Evolutionary conservation across 2,329 filamentous ascomycete genomes (phyloP).

Genomic region (Monosporascus ibericus): DNA sequence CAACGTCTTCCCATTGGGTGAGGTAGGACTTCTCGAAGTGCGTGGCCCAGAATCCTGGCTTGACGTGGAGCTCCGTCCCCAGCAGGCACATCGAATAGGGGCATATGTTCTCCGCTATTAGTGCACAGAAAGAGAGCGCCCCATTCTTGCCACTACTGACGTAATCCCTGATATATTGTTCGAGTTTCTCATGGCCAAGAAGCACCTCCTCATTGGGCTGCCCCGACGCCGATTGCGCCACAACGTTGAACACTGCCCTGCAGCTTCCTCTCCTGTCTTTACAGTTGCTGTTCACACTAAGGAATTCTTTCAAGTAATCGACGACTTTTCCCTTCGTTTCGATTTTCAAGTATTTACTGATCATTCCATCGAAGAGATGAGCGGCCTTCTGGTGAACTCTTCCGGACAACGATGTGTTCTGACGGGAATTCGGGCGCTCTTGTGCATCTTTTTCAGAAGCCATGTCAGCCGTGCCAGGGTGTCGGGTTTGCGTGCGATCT

Average conservation of each 20-base stretch:
- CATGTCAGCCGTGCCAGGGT: neutral
- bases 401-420: neutral
- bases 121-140: neutral
- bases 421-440: neutral
- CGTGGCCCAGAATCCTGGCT: conserved; percentile 2
- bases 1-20: conserved; percentile 1
- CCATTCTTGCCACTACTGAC: neutral
- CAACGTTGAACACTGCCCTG: neutral
- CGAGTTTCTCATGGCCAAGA: neutral
- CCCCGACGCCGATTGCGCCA: neutral
- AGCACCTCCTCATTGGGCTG: neutral
- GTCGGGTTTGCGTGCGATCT: too few relatives aligned
- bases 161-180: neutral
- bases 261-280: neutral
- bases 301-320: neutral
- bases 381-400: neutral
- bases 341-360: neutral
- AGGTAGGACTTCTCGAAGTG: conserved; percentile 4
- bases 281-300: neutral
- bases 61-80: neutral
- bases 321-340: neutral
- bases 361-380: neutral
- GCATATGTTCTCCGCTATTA: conserved; percentile 2
- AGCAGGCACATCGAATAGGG: conserved; percentile 3
- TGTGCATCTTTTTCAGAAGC: neutral